Evolutionary conservation across 371 early-diverging fungal species (phyloP).

Genomic region (Gilbertella persicaria): DNA sequence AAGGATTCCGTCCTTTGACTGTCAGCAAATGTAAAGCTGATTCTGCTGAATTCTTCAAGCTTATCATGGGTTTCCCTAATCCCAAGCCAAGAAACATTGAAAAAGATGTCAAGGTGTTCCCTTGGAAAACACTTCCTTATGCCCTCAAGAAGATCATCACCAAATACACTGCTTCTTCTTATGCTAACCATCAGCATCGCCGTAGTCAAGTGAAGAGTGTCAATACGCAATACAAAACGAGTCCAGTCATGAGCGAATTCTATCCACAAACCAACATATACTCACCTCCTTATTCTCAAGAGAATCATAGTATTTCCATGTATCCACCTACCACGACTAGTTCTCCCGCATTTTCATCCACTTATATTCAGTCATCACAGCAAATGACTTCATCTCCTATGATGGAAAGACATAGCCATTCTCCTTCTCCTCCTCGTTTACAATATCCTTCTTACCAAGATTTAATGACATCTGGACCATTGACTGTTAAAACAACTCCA

Average conservation of each 20-base stretch:
- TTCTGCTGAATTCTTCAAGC: conserved; percentile 74
- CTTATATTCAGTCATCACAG: background rate
- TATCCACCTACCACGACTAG: too few species aligned
- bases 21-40: conserved; percentile 77
- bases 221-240: background rate
- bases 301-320: too few species aligned
- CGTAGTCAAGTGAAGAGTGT: conserved; percentile 30
- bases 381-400: background rate
- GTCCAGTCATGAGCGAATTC: too few species aligned
- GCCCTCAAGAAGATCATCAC: conserved; percentile 76
- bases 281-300: too few species aligned
- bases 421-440: background rate
- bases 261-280: too few species aligned
- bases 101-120: conserved; percentile 85
- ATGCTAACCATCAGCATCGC: background rate
- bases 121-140: conserved; percentile 68
- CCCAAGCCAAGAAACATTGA: conserved; percentile 87
- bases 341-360: background rate
- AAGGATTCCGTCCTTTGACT: conserved; percentile 80
- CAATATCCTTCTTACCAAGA: background rate
- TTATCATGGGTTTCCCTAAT: conserved; percentile 82
- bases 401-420: background rate
- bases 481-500: background rate
- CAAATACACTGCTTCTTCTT: conserved; percentile 56
- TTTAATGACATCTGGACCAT: background rate